Conservation (phyloP, 2,329 filamentous ascomycete species). For the Drechslerella stenobrocha region DNA sequence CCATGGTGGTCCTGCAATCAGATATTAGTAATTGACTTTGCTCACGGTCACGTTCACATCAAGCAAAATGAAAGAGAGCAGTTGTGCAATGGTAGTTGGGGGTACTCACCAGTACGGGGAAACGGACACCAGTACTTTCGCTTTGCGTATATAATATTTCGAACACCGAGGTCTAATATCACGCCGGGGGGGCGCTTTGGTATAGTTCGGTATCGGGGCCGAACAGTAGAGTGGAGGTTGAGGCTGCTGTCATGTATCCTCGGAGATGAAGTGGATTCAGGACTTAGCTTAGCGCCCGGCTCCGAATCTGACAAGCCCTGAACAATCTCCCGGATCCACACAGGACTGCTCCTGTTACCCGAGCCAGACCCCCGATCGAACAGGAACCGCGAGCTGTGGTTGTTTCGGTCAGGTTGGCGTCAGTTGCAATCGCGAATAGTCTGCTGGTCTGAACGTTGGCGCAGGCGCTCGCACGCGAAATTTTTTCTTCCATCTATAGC, state of each 20-base stretch:
- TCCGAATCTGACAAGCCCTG: conserved; percentile 14
- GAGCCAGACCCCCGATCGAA: conserved; percentile 7
- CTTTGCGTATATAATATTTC: too few species aligned
- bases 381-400: conserved; percentile 10
- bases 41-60: too few species aligned
- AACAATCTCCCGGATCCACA: conserved; percentile 48
- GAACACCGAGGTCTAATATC: too few species aligned
- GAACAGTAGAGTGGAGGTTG: conserved; percentile 18
- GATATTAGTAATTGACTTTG: conserved; percentile 2
- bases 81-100: too few species aligned
- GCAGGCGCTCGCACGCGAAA: neutral
- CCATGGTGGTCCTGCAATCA: conserved; percentile 32
- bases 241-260: conserved; percentile 25
- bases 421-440: neutral
- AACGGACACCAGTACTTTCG: too few species aligned
- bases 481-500: neutral
- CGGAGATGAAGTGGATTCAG: conserved; percentile 48
- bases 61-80: too few species aligned
- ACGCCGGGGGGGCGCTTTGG: too few species aligned
- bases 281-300: conserved; percentile 1
- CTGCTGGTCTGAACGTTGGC: neutral
- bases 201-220: neutral
- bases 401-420: neutral
- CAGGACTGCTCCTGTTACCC: conserved; percentile 7
- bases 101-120: too few species aligned